Evolutionary conservation across 345 rosid genomes (phyloP).

Genomic region (Moricandia moricandioides): DNA sequence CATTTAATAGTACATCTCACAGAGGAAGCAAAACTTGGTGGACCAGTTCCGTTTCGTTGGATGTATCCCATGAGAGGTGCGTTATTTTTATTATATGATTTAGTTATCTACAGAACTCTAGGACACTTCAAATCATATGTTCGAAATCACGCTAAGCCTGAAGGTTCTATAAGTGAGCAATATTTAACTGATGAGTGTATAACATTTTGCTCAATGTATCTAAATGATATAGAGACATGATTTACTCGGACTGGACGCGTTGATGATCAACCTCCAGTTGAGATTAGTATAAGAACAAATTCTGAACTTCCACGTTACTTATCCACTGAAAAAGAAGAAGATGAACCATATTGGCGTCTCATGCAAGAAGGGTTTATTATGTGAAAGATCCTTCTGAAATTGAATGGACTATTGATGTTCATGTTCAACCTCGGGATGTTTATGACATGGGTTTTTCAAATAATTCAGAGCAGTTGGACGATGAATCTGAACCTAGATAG

Average conservation of each 20-base stretch:
- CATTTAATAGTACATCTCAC: background rate
- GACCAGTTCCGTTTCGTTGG: constrained; percentile 9
- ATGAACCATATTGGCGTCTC: constrained; percentile 3
- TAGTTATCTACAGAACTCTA: background rate
- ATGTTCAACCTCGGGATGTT: background rate
- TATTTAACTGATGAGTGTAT: background rate
- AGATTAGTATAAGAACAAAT: background rate
- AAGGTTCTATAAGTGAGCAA: background rate
- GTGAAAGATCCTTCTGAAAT: background rate
- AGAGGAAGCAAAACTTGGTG: background rate
- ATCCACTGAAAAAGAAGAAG: background rate
- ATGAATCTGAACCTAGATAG: background rate
- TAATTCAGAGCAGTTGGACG: background rate
- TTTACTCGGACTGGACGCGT: background rate
- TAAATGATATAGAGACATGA: background rate
- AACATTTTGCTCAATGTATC: background rate
- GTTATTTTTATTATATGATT: background rate
- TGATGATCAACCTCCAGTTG: background rate
- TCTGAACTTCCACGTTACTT: background rate
- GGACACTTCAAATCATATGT: background rate
- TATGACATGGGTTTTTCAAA: background rate
- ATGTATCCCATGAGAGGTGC: constrained; percentile 5
- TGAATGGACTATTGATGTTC: background rate
- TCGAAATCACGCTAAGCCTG: background rate
- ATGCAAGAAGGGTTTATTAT: background rate